phyloP scores from a whole-genome alignment of 1,284 basidiomycete species.

The Coniferiporia sulphurascens region DNA sequence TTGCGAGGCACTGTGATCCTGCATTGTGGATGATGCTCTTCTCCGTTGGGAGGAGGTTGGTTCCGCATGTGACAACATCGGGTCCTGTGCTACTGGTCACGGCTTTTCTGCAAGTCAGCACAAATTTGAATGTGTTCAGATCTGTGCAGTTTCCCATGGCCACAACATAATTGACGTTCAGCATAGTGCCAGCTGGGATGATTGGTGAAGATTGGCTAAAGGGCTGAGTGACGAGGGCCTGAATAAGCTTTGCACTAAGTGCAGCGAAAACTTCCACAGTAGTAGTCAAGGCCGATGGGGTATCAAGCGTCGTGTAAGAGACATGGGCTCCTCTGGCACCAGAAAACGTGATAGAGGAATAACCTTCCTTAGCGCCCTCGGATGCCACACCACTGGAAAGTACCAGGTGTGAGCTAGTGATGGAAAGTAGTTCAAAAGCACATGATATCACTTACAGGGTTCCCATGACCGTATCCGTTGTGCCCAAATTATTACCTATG shows the following conservation, averaged over 20 bases:
- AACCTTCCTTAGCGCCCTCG: constrained; percentile 40
- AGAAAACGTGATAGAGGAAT: constrained; percentile 50
- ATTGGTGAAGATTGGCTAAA: constrained; percentile 26
- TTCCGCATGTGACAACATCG: constrained; percentile 36
- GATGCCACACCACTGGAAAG: constrained; percentile 41
- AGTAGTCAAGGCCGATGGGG: constrained; percentile 31
- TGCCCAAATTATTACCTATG: constrained; percentile 35
- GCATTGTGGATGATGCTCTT: constrained; percentile 29
- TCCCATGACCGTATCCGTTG: constrained; percentile 35
- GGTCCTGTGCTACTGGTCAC: constrained; percentile 21
- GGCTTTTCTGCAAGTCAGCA: constrained; percentile 21
- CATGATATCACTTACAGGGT: constrained; percentile 37
- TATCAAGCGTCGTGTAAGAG: constrained; percentile 42
- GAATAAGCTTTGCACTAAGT: constrained; percentile 37
- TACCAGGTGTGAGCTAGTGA: too few relatives aligned
- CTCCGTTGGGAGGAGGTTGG: constrained; percentile 37
- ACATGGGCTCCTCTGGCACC: constrained; percentile 36
- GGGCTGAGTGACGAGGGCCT: constrained; percentile 30
- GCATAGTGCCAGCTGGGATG: constrained; percentile 35
- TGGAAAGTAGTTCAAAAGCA: background rate
- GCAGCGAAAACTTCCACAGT: constrained; percentile 39
- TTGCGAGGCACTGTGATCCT: constrained; percentile 42
- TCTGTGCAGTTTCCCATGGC: constrained; percentile 33
- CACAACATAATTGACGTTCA: constrained; percentile 50
- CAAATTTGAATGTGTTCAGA: constrained; percentile 36